phyloP scores from a whole-genome alignment of 164 flowering plant species.

The Dillenia suffruticosa region DNA sequence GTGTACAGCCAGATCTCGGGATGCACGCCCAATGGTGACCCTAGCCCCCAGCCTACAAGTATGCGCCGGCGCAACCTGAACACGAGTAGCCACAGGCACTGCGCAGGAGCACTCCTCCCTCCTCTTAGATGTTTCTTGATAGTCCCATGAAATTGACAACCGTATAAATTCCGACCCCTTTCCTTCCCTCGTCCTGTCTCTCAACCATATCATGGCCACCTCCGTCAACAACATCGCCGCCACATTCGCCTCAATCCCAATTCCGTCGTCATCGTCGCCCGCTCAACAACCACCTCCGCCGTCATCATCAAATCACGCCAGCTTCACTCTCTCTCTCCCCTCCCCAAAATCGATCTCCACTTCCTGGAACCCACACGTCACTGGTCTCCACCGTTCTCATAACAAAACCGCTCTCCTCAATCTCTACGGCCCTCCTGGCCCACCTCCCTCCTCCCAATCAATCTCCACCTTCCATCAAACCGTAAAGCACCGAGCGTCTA shows the following conservation, averaged over 20 bases:
- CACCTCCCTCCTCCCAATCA: conserved; percentile 8
- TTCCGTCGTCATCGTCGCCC: conserved; percentile 1
- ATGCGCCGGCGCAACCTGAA: too few relatives aligned
- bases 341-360: conserved; percentile 12
- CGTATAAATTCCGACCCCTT: too few relatives aligned
- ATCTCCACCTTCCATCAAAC: too few relatives aligned
- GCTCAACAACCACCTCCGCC: neutral
- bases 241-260: conserved; percentile 13
- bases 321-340: neutral
- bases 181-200: too few relatives aligned
- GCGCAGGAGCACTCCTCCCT: too few relatives aligned
- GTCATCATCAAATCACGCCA: neutral
- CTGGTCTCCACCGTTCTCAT: conserved; percentile 15
- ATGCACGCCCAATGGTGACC: too few relatives aligned
- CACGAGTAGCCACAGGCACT: too few relatives aligned
- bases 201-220: conserved; percentile 12
- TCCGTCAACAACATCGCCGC: conserved; percentile 28
- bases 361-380: conserved; percentile 20
- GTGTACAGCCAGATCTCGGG: too few relatives aligned
- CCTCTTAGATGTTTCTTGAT: too few relatives aligned
- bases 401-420: conserved; percentile 8
- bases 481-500: too few relatives aligned
- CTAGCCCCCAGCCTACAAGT: too few relatives aligned
- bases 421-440: conserved; percentile 21
- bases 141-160: too few relatives aligned